phyloP scores from a whole-genome alignment of 108 stramenopile genomes.

The Cylindrotheca fusiformis region DNA sequence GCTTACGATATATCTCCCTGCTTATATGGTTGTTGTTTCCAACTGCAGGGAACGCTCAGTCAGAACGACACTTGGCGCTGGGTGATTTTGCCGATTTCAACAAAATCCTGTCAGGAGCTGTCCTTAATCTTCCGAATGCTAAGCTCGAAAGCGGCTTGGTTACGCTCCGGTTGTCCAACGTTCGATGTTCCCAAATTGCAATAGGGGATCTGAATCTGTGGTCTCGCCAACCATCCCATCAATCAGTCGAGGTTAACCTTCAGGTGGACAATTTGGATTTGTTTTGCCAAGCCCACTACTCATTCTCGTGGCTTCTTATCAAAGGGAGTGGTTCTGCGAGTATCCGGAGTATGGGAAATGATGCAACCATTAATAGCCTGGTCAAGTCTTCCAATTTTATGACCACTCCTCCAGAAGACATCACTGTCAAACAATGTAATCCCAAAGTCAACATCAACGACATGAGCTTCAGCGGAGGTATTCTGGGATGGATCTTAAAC shows the following conservation, averaged over 20 bases:
- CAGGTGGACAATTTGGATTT: constrained; percentile 26
- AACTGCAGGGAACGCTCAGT: background rate
- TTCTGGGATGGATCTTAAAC: constrained; percentile 25
- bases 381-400: background rate
- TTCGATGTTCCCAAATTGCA: constrained; percentile 14
- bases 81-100: constrained; percentile 19
- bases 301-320: constrained; percentile 16
- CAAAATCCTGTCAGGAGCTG: background rate
- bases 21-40: background rate
- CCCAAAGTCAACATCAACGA: constrained; percentile 21
- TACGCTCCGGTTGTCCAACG: constrained; percentile 7
- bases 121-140: constrained; percentile 3
- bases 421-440: constrained; percentile 8
- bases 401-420: constrained; percentile 3
- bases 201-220: constrained; percentile 9
- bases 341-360: constrained; percentile 11
- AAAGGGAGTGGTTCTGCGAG: constrained; percentile 13
- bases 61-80: constrained; percentile 2
- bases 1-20: background rate
- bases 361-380: background rate
- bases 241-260: background rate
- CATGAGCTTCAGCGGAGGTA: constrained; percentile 33
- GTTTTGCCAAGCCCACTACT: constrained; percentile 21
- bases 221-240: background rate
- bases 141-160: background rate